Conservation (phyloP, 1,284 basidiomycete genomes). For the Ganoderma lucidum region DNA sequence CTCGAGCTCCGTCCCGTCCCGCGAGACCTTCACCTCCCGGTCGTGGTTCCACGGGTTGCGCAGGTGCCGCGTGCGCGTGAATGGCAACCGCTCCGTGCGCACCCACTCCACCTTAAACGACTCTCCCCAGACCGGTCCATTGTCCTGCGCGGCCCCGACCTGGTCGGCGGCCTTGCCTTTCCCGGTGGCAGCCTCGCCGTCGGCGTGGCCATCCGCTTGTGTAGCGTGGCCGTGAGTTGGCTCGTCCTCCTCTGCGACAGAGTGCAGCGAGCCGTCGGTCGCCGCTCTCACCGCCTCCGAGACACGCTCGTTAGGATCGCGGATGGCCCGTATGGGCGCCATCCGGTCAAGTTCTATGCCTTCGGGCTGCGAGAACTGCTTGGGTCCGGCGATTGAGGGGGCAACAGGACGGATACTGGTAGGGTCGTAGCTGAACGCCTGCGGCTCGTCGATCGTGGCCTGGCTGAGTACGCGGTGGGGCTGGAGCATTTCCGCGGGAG, state of each 20-base stretch:
- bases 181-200: neutral
- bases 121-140: constrained; percentile 64
- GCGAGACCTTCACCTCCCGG: constrained; percentile 89
- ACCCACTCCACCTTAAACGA: constrained; percentile 91
- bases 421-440: constrained; percentile 43
- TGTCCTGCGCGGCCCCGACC: constrained; percentile 38
- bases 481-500: constrained; percentile 59
- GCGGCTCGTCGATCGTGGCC: constrained; percentile 26
- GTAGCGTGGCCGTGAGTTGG: constrained; percentile 1
- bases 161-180: constrained; percentile 21
- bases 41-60: constrained; percentile 95
- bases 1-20: constrained; percentile 93
- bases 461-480: constrained; percentile 46
- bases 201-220: neutral
- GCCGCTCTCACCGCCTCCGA: constrained; percentile 22
- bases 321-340: constrained; percentile 53
- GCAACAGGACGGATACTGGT: constrained; percentile 16
- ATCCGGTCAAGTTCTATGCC: constrained; percentile 51
- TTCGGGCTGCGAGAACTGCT: constrained; percentile 24
- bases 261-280: constrained; percentile 26
- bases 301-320: constrained; percentile 21
- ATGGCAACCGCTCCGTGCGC: constrained; percentile 77
- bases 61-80: constrained; percentile 79
- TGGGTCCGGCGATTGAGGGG: constrained; percentile 20
- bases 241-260: constrained; percentile 39